Evolutionary conservation across 345 rosid species (phyloP), one percentile per base, ranked within the genome.

Genomic region (Citrus trifoliata): DNA sequence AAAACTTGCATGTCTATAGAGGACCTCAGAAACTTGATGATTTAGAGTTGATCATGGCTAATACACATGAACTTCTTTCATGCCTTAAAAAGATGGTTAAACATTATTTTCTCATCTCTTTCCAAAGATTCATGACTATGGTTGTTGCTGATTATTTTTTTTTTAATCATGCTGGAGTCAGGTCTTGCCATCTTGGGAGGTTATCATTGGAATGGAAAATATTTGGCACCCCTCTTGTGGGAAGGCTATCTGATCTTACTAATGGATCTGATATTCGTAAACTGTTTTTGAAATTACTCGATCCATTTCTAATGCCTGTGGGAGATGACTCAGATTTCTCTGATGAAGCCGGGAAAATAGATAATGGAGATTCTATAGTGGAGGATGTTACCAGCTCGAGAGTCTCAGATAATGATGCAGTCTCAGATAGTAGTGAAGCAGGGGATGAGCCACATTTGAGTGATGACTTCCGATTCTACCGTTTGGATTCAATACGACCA

Each of bases 211-310:
- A 74, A n/a, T 28, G 59, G 81, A 82, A 82, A 27, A 48, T 42
- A 27, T 89, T 91, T 66, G 90, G 93, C 82, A 79, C 86, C 79
- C 95, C 93, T 62, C 83, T 91, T 63, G 87, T 89, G 27, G 82
- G 88, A 32, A 89, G 86, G 79, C 65, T 88, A 27, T 53, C 83
- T 42, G 82, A 75, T 79, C 64, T 78, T 48, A 74, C 77, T 2
- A 80, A 40, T 79, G 95, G 92, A 82, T 82, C 76, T 61, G 85
- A 85, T 68, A 76, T 87, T 53, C 81, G 46, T 42, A 70, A 86
- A 35, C 79, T 80, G 38, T 91, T 86, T 72, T 40, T 87, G 67
- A 82, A 83, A 32, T 80, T 91, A 86, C 84, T 91, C 42, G 24
- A 73, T 80, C 89, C 95, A 5, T 88, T 90, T 80, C 84, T 75